These are phyloP conservation scores for Metschnikowia lunata DNA, from an alignment of 805 yeast species.

Conservation along the genomic window DNA sequence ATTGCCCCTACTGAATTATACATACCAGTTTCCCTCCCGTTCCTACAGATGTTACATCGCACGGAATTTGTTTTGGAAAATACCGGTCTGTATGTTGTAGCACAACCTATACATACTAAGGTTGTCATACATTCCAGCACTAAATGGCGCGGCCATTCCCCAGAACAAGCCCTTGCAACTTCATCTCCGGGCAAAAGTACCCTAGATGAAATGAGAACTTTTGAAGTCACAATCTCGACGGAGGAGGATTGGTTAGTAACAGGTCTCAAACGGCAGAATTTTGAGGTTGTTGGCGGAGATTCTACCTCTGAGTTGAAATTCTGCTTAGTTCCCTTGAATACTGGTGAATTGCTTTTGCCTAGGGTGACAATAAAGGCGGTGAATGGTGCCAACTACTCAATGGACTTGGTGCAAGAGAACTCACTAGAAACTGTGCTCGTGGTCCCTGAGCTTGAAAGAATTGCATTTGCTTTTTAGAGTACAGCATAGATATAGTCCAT, in stretches of 20 bases:
- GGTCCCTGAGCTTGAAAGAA: constrained; percentile 62
- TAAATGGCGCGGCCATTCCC: constrained; percentile 36
- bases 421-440: constrained; percentile 66
- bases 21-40: constrained; percentile 62
- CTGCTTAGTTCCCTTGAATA: constrained; percentile 65
- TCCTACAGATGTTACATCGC: constrained; percentile 55
- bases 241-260: constrained; percentile 78
- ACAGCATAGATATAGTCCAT: too few relatives aligned
- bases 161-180: constrained; percentile 6
- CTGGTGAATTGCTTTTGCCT: constrained; percentile 72
- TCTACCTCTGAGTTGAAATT: constrained; percentile 30
- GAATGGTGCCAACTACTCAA: constrained; percentile 28
- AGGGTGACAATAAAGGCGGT: constrained; percentile 40
- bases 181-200: constrained; percentile 11
- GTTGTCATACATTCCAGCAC: constrained; percentile 42
- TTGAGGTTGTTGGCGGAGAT: constrained; percentile 32
- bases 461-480: constrained; percentile 52
- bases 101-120: constrained; percentile 52
- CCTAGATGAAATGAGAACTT: constrained; percentile 19
- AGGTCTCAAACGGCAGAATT: constrained; percentile 58
- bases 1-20: constrained; percentile 19
- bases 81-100: constrained; percentile 49
- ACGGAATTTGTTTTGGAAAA: constrained; percentile 42
- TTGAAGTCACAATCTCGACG: constrained; percentile 45
- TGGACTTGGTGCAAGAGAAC: constrained; percentile 64